Conservation (phyloP, 257 asterid species). For the Gardenia jasminoides region DNA sequence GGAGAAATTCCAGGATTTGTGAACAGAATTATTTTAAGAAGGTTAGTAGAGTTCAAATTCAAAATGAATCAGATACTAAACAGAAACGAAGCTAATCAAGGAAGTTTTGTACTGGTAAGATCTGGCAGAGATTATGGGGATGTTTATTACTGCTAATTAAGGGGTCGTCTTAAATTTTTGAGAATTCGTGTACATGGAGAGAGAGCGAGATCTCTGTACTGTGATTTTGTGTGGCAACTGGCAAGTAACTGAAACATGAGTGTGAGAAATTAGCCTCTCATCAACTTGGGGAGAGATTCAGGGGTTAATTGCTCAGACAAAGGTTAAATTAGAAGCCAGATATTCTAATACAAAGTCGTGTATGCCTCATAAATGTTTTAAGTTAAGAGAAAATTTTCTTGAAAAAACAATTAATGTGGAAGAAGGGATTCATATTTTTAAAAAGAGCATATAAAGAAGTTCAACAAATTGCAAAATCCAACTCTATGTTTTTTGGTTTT, state of each 20-base stretch:
- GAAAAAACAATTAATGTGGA: too few relatives aligned
- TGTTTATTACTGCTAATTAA: neutral
- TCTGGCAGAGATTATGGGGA: neutral
- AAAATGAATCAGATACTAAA: neutral
- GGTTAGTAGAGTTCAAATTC: slow-evolving; percentile 3
- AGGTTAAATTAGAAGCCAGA: neutral
- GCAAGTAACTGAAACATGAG: neutral
- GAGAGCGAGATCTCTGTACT: neutral
- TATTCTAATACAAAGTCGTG: neutral
- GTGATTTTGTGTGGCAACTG: neutral
- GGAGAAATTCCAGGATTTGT: slow-evolving; percentile 16
- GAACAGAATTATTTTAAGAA: neutral
- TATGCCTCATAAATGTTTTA: neutral
- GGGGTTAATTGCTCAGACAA: neutral
- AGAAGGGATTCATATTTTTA: neutral
- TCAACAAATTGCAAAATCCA: neutral
- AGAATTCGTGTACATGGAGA: neutral
- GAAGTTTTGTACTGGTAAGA: too few relatives aligned
- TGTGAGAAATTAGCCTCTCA: neutral
- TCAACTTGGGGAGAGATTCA: neutral
- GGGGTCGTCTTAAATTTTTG: neutral
- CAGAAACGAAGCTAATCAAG: neutral
- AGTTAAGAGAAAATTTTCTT: too few relatives aligned
- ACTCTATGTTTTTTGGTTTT: too few relatives aligned
- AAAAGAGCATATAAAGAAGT: neutral